A percentile compares a stretch with the other conserved stretches of the same genome.
These are phyloP conservation scores for Acanthamoeba castellanii DNA, from an alignment of 208 protist species.

Conservation along the genomic window DNA sequence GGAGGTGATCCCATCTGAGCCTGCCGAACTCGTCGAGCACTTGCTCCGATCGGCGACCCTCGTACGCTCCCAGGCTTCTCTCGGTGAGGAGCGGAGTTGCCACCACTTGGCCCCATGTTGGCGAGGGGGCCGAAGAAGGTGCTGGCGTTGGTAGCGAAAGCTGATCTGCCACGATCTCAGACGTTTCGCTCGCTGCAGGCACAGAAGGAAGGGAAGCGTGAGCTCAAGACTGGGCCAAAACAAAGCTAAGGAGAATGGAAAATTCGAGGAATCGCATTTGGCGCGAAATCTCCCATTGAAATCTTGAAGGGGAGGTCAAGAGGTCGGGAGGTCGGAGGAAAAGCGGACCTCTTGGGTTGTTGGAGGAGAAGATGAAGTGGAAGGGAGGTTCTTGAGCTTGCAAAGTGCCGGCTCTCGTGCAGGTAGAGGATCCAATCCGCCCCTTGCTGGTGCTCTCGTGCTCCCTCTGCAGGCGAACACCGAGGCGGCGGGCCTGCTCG, in stretches of 20 bases:
- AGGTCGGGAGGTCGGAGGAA: no score
- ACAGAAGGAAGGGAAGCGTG: background rate
- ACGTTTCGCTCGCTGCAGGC: background rate
- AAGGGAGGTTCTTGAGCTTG: background rate
- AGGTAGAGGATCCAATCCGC: background rate
- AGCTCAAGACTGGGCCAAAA: background rate
- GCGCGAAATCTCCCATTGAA: background rate
- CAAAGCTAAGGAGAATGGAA: background rate
- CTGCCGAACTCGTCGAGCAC: constrained; percentile 21
- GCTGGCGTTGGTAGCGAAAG: background rate
- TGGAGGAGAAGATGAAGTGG: constrained; percentile 43
- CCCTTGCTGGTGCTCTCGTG: background rate
- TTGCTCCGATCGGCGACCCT: background rate
- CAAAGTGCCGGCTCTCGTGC: background rate
- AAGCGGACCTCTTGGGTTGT: constrained; percentile 1
- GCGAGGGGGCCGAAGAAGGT: background rate
- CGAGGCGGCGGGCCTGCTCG: constrained; percentile 52
- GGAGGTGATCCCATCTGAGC: constrained; percentile 30
- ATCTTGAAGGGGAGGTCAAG: background rate
- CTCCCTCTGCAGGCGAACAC: constrained; percentile 10
- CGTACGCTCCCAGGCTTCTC: constrained; percentile 4
- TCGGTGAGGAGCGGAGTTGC: constrained; percentile 24
- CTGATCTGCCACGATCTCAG: constrained; percentile 27
- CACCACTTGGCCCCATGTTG: background rate
- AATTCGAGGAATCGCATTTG: background rate